Base-by-base conservation (phyloP, 495 filamentous ascomycete genomes). In the Xylaria sp. region DNA sequence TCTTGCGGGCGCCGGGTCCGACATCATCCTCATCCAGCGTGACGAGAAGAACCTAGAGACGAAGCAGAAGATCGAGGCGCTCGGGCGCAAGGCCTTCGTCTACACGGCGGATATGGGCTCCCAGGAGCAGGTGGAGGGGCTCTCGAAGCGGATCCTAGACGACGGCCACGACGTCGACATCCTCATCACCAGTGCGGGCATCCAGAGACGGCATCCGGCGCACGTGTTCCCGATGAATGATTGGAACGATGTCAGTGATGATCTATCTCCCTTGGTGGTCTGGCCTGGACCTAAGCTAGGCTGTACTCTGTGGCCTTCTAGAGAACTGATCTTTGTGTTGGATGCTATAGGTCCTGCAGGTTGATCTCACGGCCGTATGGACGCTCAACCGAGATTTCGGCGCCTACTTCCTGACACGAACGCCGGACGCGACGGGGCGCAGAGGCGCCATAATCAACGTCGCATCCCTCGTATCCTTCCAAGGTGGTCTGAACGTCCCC, bases 401-500 rank as follows among this genome's bases (percentile, higher is more conserved):
- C 35, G 61, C 68, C 9, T 61, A 73, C 52, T 66, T 73, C 58
- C 31, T 73, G 3, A 65, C 59, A 5, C 66, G 71, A 0, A 69
- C 57, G 3, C 71, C 71, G 2, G 68, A 71, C 35, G 14, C 68
- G 1, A 67, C 68, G 50, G 72, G 72, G 1, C 68, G 61, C 0
- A 55, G 72, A 6, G 72, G 72, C 15, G 63, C 61, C 29, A 71
- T 73, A 41, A 71, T 73, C 19, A 73, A 73, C 62, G 64, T 71
- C 19, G 67, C 72, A 1, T 73, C 72, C n/a, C 68, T 73, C 37
- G 50, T 67, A 1, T 66, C 61, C 3, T 73, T 73, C 53, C 72
- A 71, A 35, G 72, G 68, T 17, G 62, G 72, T n/a, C 59, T 70
- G 31, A 73, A 71, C 5, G 90, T 89, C 0, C 91, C 88, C 58